A percentile compares a stretch with the other conserved stretches of the same genome.
Conservation (phyloP, 78 protist species). For the Dictyostelium discoideum region DNA sequence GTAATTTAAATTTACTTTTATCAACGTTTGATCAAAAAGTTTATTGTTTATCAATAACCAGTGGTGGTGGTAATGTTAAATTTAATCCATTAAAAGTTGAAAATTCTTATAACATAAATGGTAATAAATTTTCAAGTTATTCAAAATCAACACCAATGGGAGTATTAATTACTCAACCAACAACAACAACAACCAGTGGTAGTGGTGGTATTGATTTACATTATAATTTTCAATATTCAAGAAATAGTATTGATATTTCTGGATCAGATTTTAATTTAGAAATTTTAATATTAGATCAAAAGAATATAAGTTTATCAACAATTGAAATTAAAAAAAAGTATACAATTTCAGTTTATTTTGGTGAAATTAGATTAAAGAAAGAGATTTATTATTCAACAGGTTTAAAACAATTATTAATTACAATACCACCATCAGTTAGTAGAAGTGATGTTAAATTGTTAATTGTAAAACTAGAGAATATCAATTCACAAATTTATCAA, state of each 20-base stretch:
- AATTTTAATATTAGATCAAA: slow-evolving; percentile 61
- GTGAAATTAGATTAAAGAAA: not conserved
- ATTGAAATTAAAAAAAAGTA: not conserved
- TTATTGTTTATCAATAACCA: slow-evolving; percentile 51
- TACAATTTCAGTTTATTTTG: slow-evolving; percentile 11
- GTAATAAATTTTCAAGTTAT: slow-evolving; percentile 59
- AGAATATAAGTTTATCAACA: not conserved
- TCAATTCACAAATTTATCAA: not conserved
- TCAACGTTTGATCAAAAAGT: slow-evolving; percentile 83
- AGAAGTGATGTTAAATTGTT: not conserved
- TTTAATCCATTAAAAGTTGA: slow-evolving; percentile 80
- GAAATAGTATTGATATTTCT: slow-evolving; percentile 63
- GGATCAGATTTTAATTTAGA: slow-evolving; percentile 72
- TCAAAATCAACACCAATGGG: slow-evolving; percentile 1
- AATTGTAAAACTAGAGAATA: not conserved
- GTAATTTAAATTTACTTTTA: slow-evolving; percentile 88
- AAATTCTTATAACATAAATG: slow-evolving; percentile 25
- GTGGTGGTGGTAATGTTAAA: not conserved
- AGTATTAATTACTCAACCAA: slow-evolving; percentile 31
- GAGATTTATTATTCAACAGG: not conserved
- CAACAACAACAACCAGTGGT: not conserved
- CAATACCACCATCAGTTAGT: not conserved
- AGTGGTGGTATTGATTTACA: not conserved
- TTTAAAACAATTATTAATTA: not conserved
- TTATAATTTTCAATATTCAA: not conserved